A percentile compares a stretch with the other conserved stretches of the same genome.
Evolutionary conservation across 345 rosid species (phyloP).

Genomic region (Ceriops decandra): DNA sequence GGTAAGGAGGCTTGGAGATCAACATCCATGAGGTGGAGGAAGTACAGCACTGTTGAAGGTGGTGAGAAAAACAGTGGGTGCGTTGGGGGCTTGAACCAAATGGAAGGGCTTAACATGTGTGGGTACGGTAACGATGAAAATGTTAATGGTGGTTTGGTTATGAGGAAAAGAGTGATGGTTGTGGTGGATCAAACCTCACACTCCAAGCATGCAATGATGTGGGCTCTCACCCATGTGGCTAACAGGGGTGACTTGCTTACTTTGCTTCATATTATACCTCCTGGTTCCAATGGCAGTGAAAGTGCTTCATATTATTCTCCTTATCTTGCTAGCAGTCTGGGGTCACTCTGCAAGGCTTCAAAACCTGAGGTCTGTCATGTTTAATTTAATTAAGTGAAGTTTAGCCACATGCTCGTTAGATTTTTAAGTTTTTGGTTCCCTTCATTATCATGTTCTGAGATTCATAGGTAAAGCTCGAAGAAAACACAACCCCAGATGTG

Average conservation of each 20-base stretch:
- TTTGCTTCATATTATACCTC: constrained; percentile 61
- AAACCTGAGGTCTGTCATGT: constrained; percentile 68
- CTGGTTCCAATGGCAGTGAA: constrained; percentile 13
- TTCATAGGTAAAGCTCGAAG: neutral
- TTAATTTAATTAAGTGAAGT: neutral
- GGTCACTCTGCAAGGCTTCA: constrained; percentile 83
- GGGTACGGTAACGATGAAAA: constrained; percentile 28
- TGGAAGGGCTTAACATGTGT: constrained; percentile 48
- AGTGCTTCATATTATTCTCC: constrained; percentile 37
- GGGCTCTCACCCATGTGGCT: constrained; percentile 88
- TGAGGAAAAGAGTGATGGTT: constrained; percentile 88
- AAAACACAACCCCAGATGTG: too few species aligned
- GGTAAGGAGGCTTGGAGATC: constrained; percentile 58
- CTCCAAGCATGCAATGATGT: constrained; percentile 94
- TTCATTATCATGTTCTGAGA: neutral
- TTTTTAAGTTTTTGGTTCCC: neutral
- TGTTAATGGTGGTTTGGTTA: constrained; percentile 31
- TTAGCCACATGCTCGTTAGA: neutral
- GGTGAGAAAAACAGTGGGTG: neutral
- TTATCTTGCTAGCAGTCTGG: constrained; percentile 67
- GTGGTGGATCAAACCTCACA: constrained; percentile 71
- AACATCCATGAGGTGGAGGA: constrained; percentile 54
- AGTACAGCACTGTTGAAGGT: constrained; percentile 14
- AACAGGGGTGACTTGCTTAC: constrained; percentile 80
- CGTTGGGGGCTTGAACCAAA: constrained; percentile 21